Base-by-base conservation (phyloP, 768 basidiomycete species). In the Xerocomellus dryophilus region DNA sequence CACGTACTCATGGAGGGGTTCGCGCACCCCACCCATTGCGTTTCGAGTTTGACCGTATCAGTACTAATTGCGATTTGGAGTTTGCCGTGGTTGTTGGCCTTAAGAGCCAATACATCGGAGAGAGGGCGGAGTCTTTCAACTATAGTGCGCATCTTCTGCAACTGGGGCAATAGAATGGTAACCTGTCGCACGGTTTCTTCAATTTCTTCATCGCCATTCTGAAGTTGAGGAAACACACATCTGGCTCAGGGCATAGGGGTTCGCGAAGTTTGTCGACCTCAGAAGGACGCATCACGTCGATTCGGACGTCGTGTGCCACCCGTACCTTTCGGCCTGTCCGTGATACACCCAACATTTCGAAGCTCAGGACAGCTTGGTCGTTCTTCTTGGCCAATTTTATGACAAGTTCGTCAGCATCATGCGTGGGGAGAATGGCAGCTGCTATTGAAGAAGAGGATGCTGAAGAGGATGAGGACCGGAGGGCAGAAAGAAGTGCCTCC, bases 331-430 rank as follows among this genome's bases (percentile, higher is more conserved):
- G 76, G 6, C 88, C 88, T 27, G 81, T 75, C n/a, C 82, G 74
- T 10, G 83, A 85, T 47, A 80, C 70, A 0, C 83, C 84, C 41
- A 74, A 76, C 54, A 93, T 89, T 60, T 89, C 88, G 55, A 93
- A 88, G 43, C 80, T 83, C 10, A 93, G 77, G 32, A 90, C 81
- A 1, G 90, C 88, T 36, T 84, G 82, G 44, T 88, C 84, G 58
- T 85, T 84, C 71, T 91, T 91, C 76, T 95, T 95, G 11, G 91
- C 88, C 3, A 94, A 78, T 71, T 88, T 93, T 79, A 93, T 82
- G 47, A 88, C 78, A 32, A 90, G 80, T 38, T 90, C 84, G 23
- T 84, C 84, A 6, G 77, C 74, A 35, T 83, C 82, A 47, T 78
- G 79, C 29, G 66, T 47, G 4, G 69, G 71, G 1, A 70, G 39